These are phyloP conservation scores for Aspergillus fijiensis DNA, from an alignment of 2,329 filamentous ascomycete species.

Conservation along the genomic window DNA sequence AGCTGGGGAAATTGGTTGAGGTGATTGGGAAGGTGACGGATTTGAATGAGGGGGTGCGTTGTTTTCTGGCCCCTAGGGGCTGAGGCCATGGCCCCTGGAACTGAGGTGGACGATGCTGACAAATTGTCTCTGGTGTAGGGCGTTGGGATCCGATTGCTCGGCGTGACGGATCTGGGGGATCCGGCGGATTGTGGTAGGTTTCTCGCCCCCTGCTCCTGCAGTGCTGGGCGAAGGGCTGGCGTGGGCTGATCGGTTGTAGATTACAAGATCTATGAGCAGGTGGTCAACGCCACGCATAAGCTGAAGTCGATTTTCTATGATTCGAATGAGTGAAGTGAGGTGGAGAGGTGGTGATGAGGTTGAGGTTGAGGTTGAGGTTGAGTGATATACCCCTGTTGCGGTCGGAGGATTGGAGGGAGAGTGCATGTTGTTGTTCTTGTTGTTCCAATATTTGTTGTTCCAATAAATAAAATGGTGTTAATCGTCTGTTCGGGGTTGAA, in stretches of 20 bases:
- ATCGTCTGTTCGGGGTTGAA: too few species aligned
- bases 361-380: too few species aligned
- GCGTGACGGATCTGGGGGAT: constrained; percentile 45
- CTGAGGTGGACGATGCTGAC: constrained; percentile 7
- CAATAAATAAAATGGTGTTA: too few species aligned
- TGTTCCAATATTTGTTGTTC: too few species aligned
- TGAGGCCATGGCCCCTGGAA: too few species aligned
- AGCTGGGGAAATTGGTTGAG: constrained; percentile 48
- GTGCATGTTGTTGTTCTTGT: too few species aligned
- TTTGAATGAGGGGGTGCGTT: constrained; percentile 37
- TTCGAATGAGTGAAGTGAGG: constrained; percentile 12
- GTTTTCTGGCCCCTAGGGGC: too few species aligned
- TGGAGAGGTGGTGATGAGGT: too few species aligned
- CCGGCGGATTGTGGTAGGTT: constrained; percentile 41
- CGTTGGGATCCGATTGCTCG: constrained; percentile 43
- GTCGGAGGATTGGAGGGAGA: not conserved
- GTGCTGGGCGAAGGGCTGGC: too few species aligned
- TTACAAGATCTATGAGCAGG: constrained; percentile 69
- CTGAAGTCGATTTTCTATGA: constrained; percentile 79
- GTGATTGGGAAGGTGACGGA: constrained; percentile 48
- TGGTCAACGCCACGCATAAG: constrained; percentile 83
- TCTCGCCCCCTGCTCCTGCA: not conserved
- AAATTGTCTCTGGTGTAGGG: constrained; percentile 24
- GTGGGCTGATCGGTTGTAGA: constrained; percentile 53
- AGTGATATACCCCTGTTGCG: too few species aligned